Evolutionary conservation across 2,329 filamentous ascomycete species (phyloP), one percentile per base, ranked within the genome.

Genomic region (Botrytis tulipae): DNA sequence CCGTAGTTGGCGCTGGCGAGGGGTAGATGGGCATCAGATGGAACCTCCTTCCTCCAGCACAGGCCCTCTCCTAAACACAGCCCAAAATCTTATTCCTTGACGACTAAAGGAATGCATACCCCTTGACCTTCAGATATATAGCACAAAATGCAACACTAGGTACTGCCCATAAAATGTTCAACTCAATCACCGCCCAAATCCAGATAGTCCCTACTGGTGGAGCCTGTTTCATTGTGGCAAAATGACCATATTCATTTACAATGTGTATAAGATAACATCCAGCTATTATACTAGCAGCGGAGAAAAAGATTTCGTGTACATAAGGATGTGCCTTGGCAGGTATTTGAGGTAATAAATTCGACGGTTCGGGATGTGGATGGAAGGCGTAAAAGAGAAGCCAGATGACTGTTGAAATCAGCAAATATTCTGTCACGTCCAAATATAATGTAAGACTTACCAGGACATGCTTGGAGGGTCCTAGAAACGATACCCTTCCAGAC

Each of bases 101-200:
- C 22, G 37, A 7, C 67, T 73, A 81, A 46, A 78, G 54, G 62
- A 79, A 77, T 16, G 75, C 75, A 74, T 79, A 81, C 25, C 74
- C 76, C 5, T 77, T 75, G 9, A 68, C 69, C 72, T 78, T 80
- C 66, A 80, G 68, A 67, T 76, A 81, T 12, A 72, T 71, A 18
- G 71, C 73, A 75, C 79, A 80, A 40, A 73, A 73, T 20, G 79
- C 76, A 51, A 91, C 80, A 76, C 89, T 91, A 20, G 82, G 77
- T 1, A 91, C 83, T 0, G 92, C 93, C 79, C 88, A 90, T 0
- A 85, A 79, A 59, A 97, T 84, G 72, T 93, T 87, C 83, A 98
- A 87, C 84, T 99, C 96, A 65, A 98, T 87, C 35, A 98, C 91
- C 46, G 92, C 90, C 94, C 95, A 98, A 7, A 98, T 88, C 95